Conservation (phyloP, 805 yeast species). For the Nakazawaea populi region DNA sequence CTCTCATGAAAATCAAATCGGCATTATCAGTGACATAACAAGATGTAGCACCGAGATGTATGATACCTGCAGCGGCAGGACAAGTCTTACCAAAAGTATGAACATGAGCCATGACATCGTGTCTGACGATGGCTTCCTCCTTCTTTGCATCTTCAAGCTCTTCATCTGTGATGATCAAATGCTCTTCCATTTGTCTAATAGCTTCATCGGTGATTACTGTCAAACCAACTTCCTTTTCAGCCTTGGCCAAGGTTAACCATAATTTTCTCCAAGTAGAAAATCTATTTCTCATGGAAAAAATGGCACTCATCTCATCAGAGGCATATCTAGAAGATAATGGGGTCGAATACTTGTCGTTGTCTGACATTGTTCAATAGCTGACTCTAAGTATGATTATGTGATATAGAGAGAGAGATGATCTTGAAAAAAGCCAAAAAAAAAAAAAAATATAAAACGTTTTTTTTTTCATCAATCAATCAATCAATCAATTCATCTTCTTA, state of each 20-base stretch:
- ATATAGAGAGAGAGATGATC: constrained; percentile 1
- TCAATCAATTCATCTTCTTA: no score
- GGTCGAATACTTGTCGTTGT: constrained; percentile 76
- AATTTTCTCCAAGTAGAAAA: constrained; percentile 98
- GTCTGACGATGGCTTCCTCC: constrained; percentile 97
- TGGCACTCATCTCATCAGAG: constrained; percentile 90
- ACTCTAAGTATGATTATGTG: background rate
- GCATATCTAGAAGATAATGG: constrained; percentile 97
- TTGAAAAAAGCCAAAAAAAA: no score
- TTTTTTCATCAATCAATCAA: no score
- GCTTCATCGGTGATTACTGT: constrained; percentile 86
- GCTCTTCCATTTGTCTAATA: constrained; percentile 72
- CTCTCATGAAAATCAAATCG: constrained; percentile 92
- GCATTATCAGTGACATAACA: constrained; percentile 98
- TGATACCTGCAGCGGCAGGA: constrained; percentile 96
- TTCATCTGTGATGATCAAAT: constrained; percentile 83
- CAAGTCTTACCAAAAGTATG: constrained; percentile 90
- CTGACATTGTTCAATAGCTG: constrained; percentile 22
- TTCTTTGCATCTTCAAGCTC: constrained; percentile 84
- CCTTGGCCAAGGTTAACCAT: constrained; percentile 93
- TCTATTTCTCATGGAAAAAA: constrained; percentile 89
- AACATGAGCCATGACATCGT: constrained; percentile 99
- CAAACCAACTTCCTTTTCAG: constrained; percentile 89
- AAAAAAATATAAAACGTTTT: no score
- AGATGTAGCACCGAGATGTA: constrained; percentile 97